Conservation (phyloP, 225 moss, liverwort and hornwort genomes). For the Neckera pumila region DNA sequence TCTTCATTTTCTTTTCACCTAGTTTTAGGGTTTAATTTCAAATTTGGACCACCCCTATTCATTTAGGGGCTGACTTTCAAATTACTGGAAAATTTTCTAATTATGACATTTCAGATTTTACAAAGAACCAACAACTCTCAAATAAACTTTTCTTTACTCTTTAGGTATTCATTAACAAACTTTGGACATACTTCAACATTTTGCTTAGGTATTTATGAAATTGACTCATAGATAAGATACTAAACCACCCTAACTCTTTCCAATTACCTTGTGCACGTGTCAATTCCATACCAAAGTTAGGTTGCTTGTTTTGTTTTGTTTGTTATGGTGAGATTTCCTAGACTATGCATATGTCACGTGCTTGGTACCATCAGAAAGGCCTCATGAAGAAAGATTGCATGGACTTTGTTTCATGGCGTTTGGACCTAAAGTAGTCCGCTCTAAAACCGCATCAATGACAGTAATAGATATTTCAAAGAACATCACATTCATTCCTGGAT, state of each 20-base stretch:
- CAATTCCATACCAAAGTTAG: neutral
- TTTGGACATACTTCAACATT: neutral
- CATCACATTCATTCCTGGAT: no score
- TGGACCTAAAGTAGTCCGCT: no score
- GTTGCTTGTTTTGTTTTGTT: no score
- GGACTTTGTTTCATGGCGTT: no score
- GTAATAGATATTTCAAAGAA: no score
- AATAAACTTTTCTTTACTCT: neutral
- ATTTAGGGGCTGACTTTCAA: neutral
- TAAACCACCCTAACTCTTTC: neutral
- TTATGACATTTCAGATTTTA: neutral
- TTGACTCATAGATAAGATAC: neutral
- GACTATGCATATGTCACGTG: no score
- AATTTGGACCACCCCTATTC: no score
- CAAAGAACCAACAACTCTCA: accelerated
- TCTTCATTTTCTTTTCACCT: neutral
- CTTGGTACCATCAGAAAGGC: no score
- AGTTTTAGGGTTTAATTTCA: neutral
- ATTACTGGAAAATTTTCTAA: neutral
- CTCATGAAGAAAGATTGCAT: no score
- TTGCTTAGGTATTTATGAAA: neutral
- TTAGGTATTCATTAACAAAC: neutral
- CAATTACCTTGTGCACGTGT: neutral
- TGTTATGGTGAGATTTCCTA: no score
- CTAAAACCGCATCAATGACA: no score